These are phyloP conservation scores for Meripilus lineatus DNA, from an alignment of 1,284 basidiomycete species.

Conservation along the genomic window DNA sequence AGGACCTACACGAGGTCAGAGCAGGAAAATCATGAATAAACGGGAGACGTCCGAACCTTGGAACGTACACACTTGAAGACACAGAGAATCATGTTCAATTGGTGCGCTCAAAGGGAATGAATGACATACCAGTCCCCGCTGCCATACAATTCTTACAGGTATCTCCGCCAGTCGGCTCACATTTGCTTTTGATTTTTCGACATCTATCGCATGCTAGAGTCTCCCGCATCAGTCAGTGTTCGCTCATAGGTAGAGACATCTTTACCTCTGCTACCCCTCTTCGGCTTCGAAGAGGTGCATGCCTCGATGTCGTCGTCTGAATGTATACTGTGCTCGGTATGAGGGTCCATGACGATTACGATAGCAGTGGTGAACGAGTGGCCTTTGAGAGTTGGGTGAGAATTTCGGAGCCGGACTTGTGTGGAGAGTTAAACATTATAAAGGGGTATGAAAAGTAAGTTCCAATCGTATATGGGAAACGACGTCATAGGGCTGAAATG, in stretches of 20 bases:
- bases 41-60: constrained; percentile 43
- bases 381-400: background rate
- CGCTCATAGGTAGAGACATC: constrained; percentile 1
- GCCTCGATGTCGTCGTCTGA: constrained; percentile 24
- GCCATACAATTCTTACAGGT: constrained; percentile 67
- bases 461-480: too few relatives aligned
- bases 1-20: constrained; percentile 44
- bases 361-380: constrained; percentile 1
- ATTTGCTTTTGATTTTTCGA: constrained; percentile 83
- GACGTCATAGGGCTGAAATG: too few relatives aligned
- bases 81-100: constrained; percentile 1
- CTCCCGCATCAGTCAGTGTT: background rate
- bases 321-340: constrained; percentile 10
- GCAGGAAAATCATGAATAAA: background rate
- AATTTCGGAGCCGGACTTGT: too few relatives aligned
- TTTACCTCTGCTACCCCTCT: constrained; percentile 67
- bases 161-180: constrained; percentile 56
- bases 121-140: constrained; percentile 51
- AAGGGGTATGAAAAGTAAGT: too few relatives aligned
- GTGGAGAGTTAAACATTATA: too few relatives aligned
- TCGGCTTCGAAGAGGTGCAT: constrained; percentile 25
- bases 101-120: constrained; percentile 2
- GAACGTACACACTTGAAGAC: constrained; percentile 64
- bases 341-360: constrained; percentile 6
- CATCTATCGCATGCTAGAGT: constrained; percentile 77